Evolutionary conservation across 1,284 basidiomycete genomes (phyloP), one percentile per base, ranked within the genome.

Genomic region (Sphaerobolus stellatus): DNA sequence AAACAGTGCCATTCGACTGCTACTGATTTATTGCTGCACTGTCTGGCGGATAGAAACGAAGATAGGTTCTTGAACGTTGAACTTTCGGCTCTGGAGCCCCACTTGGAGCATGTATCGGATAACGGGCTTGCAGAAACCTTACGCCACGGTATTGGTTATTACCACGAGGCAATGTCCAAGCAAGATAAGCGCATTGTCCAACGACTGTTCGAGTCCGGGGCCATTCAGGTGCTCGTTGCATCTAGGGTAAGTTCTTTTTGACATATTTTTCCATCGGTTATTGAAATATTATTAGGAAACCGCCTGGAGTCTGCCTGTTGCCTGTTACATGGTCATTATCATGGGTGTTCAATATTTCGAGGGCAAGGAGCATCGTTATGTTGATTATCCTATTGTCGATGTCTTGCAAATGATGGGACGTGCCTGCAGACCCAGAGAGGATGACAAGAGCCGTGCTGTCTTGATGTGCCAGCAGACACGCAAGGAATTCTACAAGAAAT

Each of bases 401-500:
- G 90, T 99, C 11, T 81, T 99, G 2, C 95, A 99, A 67, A 99
- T 99, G 96, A 97, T 99, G 84, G 97, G 97, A 40, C 83, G 89
- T 20, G 95, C 96, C 1, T 98, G 94, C 67, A 84, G 94, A 27
- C 94, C 96, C 16, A 74, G 75, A 46, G 85, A 93, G 58, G 95
- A 98, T 63, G 84, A 88, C 11, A 86, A 86, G 53, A 94, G 90
- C 61, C 88, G 93, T 18, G 98, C 94, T 66, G 88, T 99, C 7
- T 75, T 99, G 48, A 96, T 99, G 90, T 94, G 92, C 66, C 96
- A 99, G 66, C 91, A 96, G 67, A 97, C 93, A 2, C 82, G 95
- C 48, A 95, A 98, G 70, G 94, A 97, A 68, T 98, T 96, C 70
- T 98, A 97, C 80, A 98, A 96, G 74, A 99, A 99, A 72, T 98